These are phyloP conservation scores for Elongisporangium anandrum DNA, from an alignment of 352 stramenopile genomes.

Conservation along the genomic window DNA sequence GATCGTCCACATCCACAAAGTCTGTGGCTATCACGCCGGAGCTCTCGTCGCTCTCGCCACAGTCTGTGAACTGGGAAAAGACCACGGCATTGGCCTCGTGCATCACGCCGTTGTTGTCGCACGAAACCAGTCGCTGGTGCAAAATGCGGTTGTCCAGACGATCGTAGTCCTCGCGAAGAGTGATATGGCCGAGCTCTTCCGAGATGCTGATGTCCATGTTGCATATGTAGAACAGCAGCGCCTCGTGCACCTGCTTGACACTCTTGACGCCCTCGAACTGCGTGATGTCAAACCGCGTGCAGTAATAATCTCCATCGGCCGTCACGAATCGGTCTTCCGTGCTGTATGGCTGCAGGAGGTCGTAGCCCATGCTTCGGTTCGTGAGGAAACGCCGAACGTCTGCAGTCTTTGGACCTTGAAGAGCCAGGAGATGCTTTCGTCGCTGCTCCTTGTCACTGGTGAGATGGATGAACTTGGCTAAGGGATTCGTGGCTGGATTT, in stretches of 20 bases:
- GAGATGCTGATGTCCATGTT: slow-evolving; percentile 51
- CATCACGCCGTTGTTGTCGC: slow-evolving; percentile 4
- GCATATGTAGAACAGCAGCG: slow-evolving; percentile 24
- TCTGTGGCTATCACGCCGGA: slow-evolving; percentile 23
- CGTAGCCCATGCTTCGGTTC: too few relatives aligned
- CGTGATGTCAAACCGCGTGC: slow-evolving; percentile 23
- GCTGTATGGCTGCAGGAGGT: too few relatives aligned
- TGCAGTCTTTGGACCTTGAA: too few relatives aligned
- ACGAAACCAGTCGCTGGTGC: slow-evolving; percentile 29
- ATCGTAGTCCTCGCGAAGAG: slow-evolving; percentile 40
- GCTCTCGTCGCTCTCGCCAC: too few relatives aligned
- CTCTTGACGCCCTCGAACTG: slow-evolving; percentile 23
- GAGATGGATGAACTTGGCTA: slow-evolving; percentile 40
- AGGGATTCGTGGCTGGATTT: slow-evolving; percentile 14
- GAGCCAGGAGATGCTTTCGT: too few relatives aligned
- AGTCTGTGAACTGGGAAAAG: slow-evolving; percentile 6
- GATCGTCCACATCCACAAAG: slow-evolving; percentile 24
- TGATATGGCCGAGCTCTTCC: slow-evolving; percentile 35
- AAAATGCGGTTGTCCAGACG: slow-evolving; percentile 16
- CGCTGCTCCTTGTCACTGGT: too few relatives aligned
- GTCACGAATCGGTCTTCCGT: slow-evolving; percentile 34
- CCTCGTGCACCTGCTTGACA: slow-evolving; percentile 31
- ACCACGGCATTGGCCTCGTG: slow-evolving; percentile 9
- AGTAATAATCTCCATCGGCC: slow-evolving; percentile 24
- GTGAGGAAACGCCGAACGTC: too few relatives aligned